A percentile compares a stretch with the other conserved stretches of the same genome.
These are phyloP conservation scores for Phytophthora ohioensis DNA, from an alignment of 352 stramenopile species.

Conservation along the genomic window DNA sequence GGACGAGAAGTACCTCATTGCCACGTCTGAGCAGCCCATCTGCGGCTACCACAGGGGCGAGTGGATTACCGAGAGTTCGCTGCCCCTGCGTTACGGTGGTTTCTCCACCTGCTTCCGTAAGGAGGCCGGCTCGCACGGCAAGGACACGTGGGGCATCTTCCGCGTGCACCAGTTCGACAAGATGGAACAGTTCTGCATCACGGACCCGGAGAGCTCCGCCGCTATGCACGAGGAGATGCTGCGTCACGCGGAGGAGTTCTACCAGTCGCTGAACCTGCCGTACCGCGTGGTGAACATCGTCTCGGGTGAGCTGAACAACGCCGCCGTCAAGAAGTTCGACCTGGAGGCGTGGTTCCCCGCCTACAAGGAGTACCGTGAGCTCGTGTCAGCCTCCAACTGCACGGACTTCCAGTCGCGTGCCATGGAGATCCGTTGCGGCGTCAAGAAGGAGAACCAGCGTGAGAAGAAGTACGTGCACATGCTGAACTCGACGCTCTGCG, in stretches of 20 bases:
- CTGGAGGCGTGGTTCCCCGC: constrained; percentile 99
- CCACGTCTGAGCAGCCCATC: constrained; percentile 99
- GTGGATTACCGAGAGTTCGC: constrained; percentile 86
- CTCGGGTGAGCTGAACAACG: constrained; percentile 98
- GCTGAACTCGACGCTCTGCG: constrained; percentile 99
- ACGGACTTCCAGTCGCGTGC: constrained; percentile 98
- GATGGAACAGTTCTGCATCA: constrained; percentile 99
- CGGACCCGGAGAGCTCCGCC: constrained; percentile 92
- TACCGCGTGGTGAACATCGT: constrained; percentile 99
- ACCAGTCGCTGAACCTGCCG: constrained; percentile 97
- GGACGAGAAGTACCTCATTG: constrained; percentile 99
- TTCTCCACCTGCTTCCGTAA: constrained; percentile 99
- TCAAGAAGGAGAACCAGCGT: constrained; percentile 95
- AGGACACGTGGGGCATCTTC: constrained; percentile 99
- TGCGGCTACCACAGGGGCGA: constrained; percentile 98
- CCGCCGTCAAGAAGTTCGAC: constrained; percentile 99
- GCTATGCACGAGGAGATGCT: constrained; percentile 95
- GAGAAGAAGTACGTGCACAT: constrained; percentile 99
- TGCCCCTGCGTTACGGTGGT: constrained; percentile 92
- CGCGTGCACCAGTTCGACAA: constrained; percentile 99
- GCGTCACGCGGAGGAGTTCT: constrained; percentile 96
- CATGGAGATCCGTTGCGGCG: constrained; percentile 97
- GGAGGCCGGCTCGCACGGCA: constrained; percentile 98
- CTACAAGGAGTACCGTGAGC: constrained; percentile 98
- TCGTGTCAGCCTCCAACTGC: constrained; percentile 99